Base-by-base conservation (phyloP, 2,329 filamentous ascomycete genomes). In the Neonectria neomacrospora region DNA sequence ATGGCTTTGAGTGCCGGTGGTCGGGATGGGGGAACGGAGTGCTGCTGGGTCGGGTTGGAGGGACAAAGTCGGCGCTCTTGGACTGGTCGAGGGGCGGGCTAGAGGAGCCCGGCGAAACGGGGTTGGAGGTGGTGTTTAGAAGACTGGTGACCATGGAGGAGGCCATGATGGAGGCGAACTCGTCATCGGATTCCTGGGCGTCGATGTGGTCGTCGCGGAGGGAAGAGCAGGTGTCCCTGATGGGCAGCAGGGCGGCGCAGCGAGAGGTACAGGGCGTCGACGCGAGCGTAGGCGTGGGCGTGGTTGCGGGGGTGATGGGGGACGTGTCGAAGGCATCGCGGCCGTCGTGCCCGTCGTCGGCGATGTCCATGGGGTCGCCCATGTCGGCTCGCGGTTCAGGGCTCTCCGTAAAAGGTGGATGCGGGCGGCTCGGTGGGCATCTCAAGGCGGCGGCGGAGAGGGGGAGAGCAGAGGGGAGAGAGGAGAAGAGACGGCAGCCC, bases 11-110 rank as follows among this genome's bases (percentile, higher is more conserved):
- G 58, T 69, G 71, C 51, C 83, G 81, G 56, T 81, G 81, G 53
- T 87, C 85, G 53, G 82, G 83, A 61, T 86, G 83, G 4, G 85
- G 84, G 59, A 88, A 88, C 1, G 86, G 86, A 2, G 86, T 88
- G 76, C 86, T 88, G 73, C 85, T 88, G 18, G 86, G 86, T 54
- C 86, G 81, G 6, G 74, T 74, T 4, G 76, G 77, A 16, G 77
- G 77, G 9, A 78, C 71, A 62, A 78, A 75, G n/a, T 71, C 67
- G 30, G 69, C 57, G 37, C 82, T 73, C 61, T 83, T 84, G 60
- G 76, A 74, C 62, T 82, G 83, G 41, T 84, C 80, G 52, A 83
- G 78, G 23, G 82, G 82, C 39, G 84, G 84, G 65, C 83, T 86
- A 6, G 83, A 81, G 14, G 85, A 82, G 28, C 84, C 85, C 0